A percentile compares a stretch with the other conserved stretches of the same genome.
Conservation (phyloP, 768 basidiomycete genomes). For the Boletus rex-veris region DNA sequence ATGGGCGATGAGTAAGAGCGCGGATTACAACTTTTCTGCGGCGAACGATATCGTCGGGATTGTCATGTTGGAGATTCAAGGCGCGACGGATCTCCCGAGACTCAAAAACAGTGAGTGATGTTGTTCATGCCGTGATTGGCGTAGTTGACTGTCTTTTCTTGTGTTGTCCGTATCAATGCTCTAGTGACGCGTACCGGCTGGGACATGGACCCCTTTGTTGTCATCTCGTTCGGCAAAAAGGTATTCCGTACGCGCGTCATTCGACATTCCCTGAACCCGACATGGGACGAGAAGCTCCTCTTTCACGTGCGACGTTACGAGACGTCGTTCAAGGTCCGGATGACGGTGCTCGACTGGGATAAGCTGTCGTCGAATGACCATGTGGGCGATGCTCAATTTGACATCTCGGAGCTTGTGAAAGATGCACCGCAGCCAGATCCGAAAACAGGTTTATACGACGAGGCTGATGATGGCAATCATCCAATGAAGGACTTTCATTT, state of each 20-base stretch:
- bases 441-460: constrained; percentile 43
- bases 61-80: constrained; percentile 88
- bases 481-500: constrained; percentile 74
- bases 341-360: constrained; percentile 94
- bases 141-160: neutral
- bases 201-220: constrained; percentile 98
- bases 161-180: neutral
- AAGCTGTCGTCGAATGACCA: constrained; percentile 87
- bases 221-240: constrained; percentile 95
- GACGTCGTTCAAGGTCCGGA: constrained; percentile 68
- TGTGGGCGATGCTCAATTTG: constrained; percentile 75
- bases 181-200: constrained; percentile 82
- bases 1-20: constrained; percentile 36
- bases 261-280: constrained; percentile 79
- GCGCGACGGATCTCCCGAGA: constrained; percentile 80
- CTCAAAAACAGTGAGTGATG: constrained; percentile 75
- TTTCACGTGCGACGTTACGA: constrained; percentile 94
- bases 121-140: neutral
- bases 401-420: constrained; percentile 66
- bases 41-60: constrained; percentile 88
- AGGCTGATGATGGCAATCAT: constrained; percentile 35
- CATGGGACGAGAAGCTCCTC: constrained; percentile 92
- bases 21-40: constrained; percentile 58
- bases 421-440: constrained; percentile 64
- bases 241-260: constrained; percentile 91